A percentile compares a stretch with the other conserved stretches of the same genome.
These are phyloP conservation scores for Cairneyella variabilis DNA, from an alignment of 495 filamentous ascomycete genomes.

Conservation along the genomic window DNA sequence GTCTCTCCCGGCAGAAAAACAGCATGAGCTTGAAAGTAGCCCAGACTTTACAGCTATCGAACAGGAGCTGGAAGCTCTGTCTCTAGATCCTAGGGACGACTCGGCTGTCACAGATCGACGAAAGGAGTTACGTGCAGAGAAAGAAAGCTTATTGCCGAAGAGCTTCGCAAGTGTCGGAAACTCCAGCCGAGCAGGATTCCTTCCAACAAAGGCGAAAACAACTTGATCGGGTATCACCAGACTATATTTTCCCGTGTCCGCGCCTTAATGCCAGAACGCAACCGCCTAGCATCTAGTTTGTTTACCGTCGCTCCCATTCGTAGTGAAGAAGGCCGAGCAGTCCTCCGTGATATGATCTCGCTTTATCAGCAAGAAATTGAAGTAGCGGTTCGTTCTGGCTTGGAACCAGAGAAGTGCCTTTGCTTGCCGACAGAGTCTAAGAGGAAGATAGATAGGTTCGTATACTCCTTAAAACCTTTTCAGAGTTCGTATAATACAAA, in stretches of 20 bases:
- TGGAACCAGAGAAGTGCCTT: slow-evolving; percentile 22
- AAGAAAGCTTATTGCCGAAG: slow-evolving; percentile 21
- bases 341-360: slow-evolving; percentile 4
- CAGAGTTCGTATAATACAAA: slow-evolving; percentile 1
- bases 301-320: slow-evolving; percentile 20
- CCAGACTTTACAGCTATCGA: slow-evolving; percentile 21
- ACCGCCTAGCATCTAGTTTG: slow-evolving; percentile 23
- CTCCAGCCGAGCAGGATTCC: slow-evolving; percentile 13
- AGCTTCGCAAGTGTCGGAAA: slow-evolving; percentile 21
- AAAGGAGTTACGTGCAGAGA: slow-evolving; percentile 19
- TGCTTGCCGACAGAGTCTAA: slow-evolving; percentile 6
- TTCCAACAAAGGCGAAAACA: slow-evolving; percentile 3
- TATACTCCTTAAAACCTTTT: slow-evolving; percentile 2
- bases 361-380: slow-evolving; percentile 8
- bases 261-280: slow-evolving; percentile 19
- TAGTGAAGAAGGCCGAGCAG: slow-evolving; percentile 12
- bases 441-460: slow-evolving; percentile 7
- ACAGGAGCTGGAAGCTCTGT: slow-evolving; percentile 20
- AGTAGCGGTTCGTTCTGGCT: slow-evolving; percentile 13
- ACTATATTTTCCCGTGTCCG: slow-evolving; percentile 18
- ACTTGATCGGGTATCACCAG: slow-evolving; percentile 12
- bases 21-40: slow-evolving; percentile 20
- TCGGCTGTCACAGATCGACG: slow-evolving; percentile 14
- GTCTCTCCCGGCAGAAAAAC: slow-evolving; percentile 22
- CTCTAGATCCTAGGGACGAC: slow-evolving; percentile 8